Base-by-base conservation (phyloP, 2,329 filamentous ascomycete species). In the Fusarium camptoceras region DNA sequence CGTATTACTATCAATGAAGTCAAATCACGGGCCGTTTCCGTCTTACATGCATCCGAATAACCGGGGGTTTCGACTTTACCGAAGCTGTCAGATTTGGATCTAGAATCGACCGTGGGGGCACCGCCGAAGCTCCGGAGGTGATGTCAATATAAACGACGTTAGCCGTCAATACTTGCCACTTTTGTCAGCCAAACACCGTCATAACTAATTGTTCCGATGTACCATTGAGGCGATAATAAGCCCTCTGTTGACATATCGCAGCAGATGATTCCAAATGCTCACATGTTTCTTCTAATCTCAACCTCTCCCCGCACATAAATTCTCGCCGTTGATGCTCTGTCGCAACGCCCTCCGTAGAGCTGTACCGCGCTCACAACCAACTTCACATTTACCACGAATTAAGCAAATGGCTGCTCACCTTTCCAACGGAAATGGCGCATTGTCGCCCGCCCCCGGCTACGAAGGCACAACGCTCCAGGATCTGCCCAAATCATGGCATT, bases 401-500 rank as follows among this genome's bases (percentile, higher is more conserved):
- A 68, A 61, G 44, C 65, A 70, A 56, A 80, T 80, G 81, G 77
- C 81, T 56, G 76, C 78, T 47, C 72, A 75, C 50, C 71, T 77
- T 28, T 78, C 77, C 46, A 78, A 77, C 55, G 71, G 78, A 67
- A 78, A 76, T 55, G 72, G 79, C 69, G 58, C 71, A 48, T 42
- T 43, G 22, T 25, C 66, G 51, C 43, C 66, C 15, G 48, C 44
- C 25, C 42, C 70, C 14, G 28, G 30, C n/a, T 67, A 70, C 41
- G 68, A 72, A 50, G 79, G 80, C 62, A 74, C 78, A 37, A 80
- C 84, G 31, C 78, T 91, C 50, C 81, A 82, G 70, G 84, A 88
- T 53, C 82, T 91, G 18, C 88, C 88, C 41, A 91, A 91, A 76
- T 86, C 88, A 59, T 91, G 89, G 89, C 85, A 79, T 57, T 89